Evolutionary conservation across 345 rosid species (phyloP).

Genomic region (Eucalyptus globulus): DNA sequence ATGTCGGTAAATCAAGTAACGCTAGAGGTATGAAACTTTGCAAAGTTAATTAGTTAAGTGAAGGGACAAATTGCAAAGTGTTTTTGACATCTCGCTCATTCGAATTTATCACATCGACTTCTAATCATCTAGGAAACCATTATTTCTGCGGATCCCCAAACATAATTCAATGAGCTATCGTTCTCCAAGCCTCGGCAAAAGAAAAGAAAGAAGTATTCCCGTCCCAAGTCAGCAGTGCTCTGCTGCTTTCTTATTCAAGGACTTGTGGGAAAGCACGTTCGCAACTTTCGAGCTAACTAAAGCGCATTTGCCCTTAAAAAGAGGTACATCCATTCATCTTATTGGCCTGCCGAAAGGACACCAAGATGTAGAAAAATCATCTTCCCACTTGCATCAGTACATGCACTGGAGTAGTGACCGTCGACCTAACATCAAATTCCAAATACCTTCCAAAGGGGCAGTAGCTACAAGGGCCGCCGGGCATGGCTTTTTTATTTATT

Average conservation of each 20-base stretch:
- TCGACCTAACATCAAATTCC: background rate
- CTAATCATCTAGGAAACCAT: background rate
- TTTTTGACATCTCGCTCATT: background rate
- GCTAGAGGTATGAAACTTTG: background rate
- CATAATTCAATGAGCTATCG: background rate
- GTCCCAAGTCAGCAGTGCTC: background rate
- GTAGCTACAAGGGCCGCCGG: background rate
- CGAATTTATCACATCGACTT: accelerated
- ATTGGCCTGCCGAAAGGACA: background rate
- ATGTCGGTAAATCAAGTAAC: background rate
- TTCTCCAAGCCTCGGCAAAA: background rate
- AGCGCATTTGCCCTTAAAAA: background rate
- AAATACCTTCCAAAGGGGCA: background rate
- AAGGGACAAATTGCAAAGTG: background rate
- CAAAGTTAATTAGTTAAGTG: background rate
- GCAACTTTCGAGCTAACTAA: background rate
- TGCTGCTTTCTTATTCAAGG: background rate
- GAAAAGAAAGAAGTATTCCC: background rate
- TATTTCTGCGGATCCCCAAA: background rate
- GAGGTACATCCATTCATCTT: background rate
- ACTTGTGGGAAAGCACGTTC: background rate
- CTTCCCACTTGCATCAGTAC: background rate
- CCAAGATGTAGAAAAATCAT: background rate
- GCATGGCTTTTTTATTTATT: background rate
- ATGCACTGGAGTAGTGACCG: background rate